These are phyloP conservation scores for Triangularia verruculosa DNA, from an alignment of 2,329 filamentous ascomycete species.

Conservation along the genomic window DNA sequence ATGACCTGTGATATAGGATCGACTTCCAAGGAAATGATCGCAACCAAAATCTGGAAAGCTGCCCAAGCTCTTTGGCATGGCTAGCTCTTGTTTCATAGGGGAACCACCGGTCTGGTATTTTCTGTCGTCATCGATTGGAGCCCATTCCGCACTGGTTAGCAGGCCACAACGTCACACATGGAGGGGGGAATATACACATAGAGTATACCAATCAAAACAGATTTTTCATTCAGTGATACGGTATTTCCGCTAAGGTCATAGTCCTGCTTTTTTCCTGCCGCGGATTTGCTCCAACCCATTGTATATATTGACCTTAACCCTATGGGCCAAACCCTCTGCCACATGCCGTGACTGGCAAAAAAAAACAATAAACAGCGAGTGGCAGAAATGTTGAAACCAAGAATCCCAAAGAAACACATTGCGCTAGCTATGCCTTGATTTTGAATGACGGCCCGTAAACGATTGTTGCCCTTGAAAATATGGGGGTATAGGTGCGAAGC, in stretches of 20 bases:
- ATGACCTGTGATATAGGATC: slow-evolving; percentile 9
- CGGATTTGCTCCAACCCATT: not conserved
- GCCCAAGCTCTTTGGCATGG: not conserved
- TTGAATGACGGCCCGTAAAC: not conserved
- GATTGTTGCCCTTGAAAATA: not conserved
- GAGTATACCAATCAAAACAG: not conserved
- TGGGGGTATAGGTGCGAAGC: not conserved
- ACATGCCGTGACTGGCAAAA: not conserved
- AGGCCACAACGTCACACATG: not conserved
- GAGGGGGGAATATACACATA: not conserved
- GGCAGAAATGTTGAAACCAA: not conserved
- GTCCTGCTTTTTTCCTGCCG: not conserved
- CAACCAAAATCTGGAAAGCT: not conserved
- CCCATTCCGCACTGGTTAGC: not conserved
- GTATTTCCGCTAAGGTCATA: not conserved
- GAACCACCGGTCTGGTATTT: not conserved
- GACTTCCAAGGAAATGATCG: slow-evolving; percentile 16
- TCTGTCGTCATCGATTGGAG: not conserved
- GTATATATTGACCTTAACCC: not conserved
- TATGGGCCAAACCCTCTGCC: not conserved
- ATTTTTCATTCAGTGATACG: not conserved
- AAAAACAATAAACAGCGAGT: not conserved
- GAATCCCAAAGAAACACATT: not conserved
- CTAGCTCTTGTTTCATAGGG: not conserved
- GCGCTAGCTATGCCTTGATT: not conserved